These are phyloP conservation scores for Achaetomiella virescens DNA, from an alignment of 495 filamentous ascomycete genomes.

Conservation along the genomic window DNA sequence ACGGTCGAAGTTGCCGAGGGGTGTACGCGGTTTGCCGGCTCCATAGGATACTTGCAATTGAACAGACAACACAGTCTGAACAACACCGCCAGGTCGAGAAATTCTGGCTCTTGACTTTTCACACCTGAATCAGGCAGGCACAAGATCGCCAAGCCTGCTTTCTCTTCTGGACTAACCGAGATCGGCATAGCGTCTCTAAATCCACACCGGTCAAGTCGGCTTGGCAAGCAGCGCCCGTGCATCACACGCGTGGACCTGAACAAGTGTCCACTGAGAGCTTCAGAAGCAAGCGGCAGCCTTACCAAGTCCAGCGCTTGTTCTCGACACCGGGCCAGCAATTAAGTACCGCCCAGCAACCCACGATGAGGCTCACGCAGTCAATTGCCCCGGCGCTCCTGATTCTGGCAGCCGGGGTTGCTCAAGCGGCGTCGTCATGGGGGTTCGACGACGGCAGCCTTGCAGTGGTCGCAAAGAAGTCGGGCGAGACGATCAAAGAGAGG, in stretches of 20 bases:
- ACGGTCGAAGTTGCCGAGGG: too few species aligned
- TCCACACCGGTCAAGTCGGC: background rate
- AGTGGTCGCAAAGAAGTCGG: slow-evolving; percentile 62
- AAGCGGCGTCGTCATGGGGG: slow-evolving; percentile 71
- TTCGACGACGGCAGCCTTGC: slow-evolving; percentile 80
- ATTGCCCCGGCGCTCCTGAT: slow-evolving; percentile 44
- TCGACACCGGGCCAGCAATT: background rate
- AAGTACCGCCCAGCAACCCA: slow-evolving; percentile 14
- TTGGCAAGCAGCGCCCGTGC: slow-evolving; percentile 14
- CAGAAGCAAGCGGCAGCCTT: slow-evolving; percentile 19
- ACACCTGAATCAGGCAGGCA: too few species aligned
- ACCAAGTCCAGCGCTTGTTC: slow-evolving; percentile 12
- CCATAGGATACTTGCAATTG: too few species aligned
- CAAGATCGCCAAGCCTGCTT: too few species aligned
- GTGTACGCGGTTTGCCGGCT: too few species aligned
- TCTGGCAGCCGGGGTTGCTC: slow-evolving; percentile 38
- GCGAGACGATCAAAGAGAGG: slow-evolving; percentile 67
- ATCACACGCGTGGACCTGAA: slow-evolving; percentile 21
- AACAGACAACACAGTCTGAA: too few species aligned
- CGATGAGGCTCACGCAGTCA: slow-evolving; percentile 48
- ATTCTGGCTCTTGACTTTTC: too few species aligned
- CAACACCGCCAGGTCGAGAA: too few species aligned
- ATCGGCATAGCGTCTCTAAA: background rate
- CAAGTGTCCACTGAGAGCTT: slow-evolving; percentile 30
- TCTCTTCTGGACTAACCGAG: too few species aligned